A percentile compares a stretch with the other conserved stretches of the same genome.
Conservation (phyloP, 2,329 filamentous ascomycete species). For the Lachnellula occidentalis region DNA sequence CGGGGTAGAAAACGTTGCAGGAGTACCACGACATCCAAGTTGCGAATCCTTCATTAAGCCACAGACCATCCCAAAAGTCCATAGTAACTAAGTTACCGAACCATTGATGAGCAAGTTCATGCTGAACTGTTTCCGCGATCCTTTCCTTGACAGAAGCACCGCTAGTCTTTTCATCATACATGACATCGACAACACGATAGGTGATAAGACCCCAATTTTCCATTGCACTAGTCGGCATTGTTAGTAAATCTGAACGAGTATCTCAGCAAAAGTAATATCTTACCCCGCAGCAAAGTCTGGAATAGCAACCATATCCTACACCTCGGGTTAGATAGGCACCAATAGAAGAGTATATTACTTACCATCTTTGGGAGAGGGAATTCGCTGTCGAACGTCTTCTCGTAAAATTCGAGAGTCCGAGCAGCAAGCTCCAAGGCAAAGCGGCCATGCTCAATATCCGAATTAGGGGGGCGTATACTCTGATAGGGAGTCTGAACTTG, state of each 20-base stretch:
- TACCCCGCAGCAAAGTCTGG: conserved; percentile 85
- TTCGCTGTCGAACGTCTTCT: conserved; percentile 83
- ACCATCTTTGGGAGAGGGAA: conserved; percentile 86
- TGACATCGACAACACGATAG: conserved; percentile 84
- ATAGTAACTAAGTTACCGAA: conserved; percentile 97
- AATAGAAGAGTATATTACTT: not conserved
- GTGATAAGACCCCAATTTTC: conserved; percentile 98
- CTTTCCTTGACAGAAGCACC: conserved; percentile 86
- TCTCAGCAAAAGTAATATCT: not conserved
- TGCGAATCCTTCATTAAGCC: conserved; percentile 91
- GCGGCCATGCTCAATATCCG: conserved; percentile 82
- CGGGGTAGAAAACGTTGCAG: conserved; percentile 90
- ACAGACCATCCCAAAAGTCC: conserved; percentile 97
- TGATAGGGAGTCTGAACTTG: conserved; percentile 82
- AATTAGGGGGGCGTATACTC: conserved; percentile 92
- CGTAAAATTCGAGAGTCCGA: conserved; percentile 87
- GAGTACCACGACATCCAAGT: conserved; percentile 94
- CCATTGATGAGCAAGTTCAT: conserved; percentile 97
- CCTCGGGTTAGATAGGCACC: not conserved
- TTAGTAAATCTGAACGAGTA: not conserved
- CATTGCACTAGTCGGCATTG: conserved; percentile 57
- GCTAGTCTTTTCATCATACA: conserved; percentile 87
- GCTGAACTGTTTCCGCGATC: conserved; percentile 91
- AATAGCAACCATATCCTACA: conserved; percentile 78
- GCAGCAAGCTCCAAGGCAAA: conserved; percentile 90